phyloP scores from a whole-genome alignment of 1,139 yeast genomes.

The Tardiomyces depauwii region DNA sequence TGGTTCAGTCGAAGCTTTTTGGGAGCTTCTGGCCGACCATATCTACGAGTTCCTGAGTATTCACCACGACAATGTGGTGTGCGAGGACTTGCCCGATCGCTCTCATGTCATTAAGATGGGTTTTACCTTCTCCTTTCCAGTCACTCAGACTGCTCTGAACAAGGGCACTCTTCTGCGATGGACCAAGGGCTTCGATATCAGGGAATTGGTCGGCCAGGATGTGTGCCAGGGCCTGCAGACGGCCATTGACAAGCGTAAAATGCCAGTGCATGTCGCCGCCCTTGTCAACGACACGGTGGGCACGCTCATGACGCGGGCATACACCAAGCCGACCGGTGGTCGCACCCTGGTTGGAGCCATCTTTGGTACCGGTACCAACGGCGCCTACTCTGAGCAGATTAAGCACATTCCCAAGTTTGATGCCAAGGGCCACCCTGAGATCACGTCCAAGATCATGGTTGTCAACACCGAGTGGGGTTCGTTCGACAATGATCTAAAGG shows the following conservation, averaged over 20 bases:
- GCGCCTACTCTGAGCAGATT: conserved; percentile 75
- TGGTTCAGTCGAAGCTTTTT: conserved; percentile 45
- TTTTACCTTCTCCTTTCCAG: conserved; percentile 89
- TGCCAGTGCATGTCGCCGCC: conserved; percentile 73
- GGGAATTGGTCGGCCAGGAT: conserved; percentile 75
- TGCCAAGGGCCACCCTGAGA: conserved; percentile 32
- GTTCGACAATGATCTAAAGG: conserved; percentile 66
- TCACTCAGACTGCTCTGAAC: conserved; percentile 67
- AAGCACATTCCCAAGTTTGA: conserved; percentile 60
- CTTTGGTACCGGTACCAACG: conserved; percentile 95
- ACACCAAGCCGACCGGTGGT: conserved; percentile 39
- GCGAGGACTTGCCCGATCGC: conserved; percentile 8
- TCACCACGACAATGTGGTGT: conserved; percentile 35
- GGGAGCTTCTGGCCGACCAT: conserved; percentile 61
- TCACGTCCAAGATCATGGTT: conserved; percentile 58
- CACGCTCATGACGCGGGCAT: conserved; percentile 77
- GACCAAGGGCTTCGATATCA: conserved; percentile 88
- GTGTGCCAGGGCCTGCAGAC: conserved; percentile 62
- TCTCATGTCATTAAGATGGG: conserved; percentile 53
- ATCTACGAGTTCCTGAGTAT: conserved; percentile 49
- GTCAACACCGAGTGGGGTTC: conserved; percentile 98
- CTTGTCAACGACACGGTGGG: conserved; percentile 94
- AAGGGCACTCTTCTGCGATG: conserved; percentile 78
- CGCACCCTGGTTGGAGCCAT: conserved; percentile 77
- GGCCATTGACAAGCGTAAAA: conserved; percentile 45